Conservation (phyloP, 345 rosid genomes). For the Diplotaxis tenuifolia region DNA sequence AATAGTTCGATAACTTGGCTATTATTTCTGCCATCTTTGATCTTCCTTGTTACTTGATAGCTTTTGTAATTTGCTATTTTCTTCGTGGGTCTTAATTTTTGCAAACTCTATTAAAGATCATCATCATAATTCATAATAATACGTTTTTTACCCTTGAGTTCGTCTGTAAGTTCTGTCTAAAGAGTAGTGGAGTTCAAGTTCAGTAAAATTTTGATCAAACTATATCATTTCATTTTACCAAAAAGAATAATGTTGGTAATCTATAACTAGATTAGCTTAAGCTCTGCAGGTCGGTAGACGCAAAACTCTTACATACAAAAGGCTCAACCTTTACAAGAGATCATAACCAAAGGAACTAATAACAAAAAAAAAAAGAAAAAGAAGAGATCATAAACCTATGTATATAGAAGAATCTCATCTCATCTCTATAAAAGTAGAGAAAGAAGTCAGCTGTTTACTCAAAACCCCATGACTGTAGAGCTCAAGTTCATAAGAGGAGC, state of each 20-base stretch:
- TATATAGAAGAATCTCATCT: too few species aligned
- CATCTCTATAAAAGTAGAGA: too few species aligned
- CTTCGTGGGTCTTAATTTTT: constrained; percentile 10
- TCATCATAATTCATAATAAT: constrained; percentile 19
- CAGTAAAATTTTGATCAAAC: background rate
- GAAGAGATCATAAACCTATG: too few species aligned
- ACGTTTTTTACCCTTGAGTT: background rate
- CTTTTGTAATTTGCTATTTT: background rate
- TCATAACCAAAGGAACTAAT: constrained; percentile 21
- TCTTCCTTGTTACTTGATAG: background rate
- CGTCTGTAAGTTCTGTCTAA: background rate
- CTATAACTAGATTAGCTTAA: constrained; percentile 30
- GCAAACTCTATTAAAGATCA: constrained; percentile 12
- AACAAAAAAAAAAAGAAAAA: constrained; percentile 14
- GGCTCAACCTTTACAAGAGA: constrained; percentile 31
- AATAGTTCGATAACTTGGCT: constrained; percentile 15
- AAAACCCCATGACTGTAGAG: too few species aligned
- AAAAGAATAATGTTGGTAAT: constrained; percentile 12
- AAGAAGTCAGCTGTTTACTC: too few species aligned
- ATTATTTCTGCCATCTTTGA: constrained; percentile 8
- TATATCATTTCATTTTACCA: constrained; percentile 1
- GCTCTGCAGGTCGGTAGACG: constrained; percentile 28
- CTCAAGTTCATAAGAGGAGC: too few species aligned
- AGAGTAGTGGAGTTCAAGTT: constrained; percentile 8
- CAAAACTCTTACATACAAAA: constrained; percentile 32